Evolutionary conservation across 441 rosid genomes (phyloP), one percentile per base, ranked within the genome.

Genomic region (Isatis lusitanica): DNA sequence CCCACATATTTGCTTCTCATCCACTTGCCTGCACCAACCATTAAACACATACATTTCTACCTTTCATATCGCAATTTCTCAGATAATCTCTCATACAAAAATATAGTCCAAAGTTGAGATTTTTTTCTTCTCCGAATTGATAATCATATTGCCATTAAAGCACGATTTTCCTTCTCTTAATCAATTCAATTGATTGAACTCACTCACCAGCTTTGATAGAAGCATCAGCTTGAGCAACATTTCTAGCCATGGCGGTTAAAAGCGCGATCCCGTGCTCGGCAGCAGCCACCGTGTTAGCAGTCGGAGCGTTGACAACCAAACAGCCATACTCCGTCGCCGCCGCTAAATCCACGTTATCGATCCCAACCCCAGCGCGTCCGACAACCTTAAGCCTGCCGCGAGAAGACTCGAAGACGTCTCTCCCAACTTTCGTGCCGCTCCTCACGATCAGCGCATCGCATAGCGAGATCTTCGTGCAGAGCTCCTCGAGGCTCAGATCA

Each of bases 321-420:
- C 90, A 88, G 0, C 93, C 93, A 60, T 79, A 81, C 75, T 88
- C 90, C 4, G 93, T 86, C 10, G 93, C 93, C 0, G 93, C 93
- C 39, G 84, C 79, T 46, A 88, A 79, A 78, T 88, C 93, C 3
- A 86, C 90, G 28, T 86, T 86, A 71, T 88, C 93, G 52, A 86
- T 88, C 48, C 89, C 93, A 43, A 88, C 93, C 4, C 93, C 89
- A 55, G 93, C 90, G 0, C 90, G 80, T 8, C 93, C 93, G 12
- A 88, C 88, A 30, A 88, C 93, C 80, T 86, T 85, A 40, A 88
- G 86, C 68, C 86, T 73, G 5, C 93, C 93, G 11, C 80, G 80
- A 8, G 91, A 80, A 6, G 89, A 81, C 63, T 84, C 91, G 58
- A 88, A 88, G 74, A 88, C 88, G 64, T 85, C 86, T 39, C 89